These are phyloP conservation scores for Dillenia turbinata DNA, from an alignment of 164 flowering plant species.

Conservation along the genomic window DNA sequence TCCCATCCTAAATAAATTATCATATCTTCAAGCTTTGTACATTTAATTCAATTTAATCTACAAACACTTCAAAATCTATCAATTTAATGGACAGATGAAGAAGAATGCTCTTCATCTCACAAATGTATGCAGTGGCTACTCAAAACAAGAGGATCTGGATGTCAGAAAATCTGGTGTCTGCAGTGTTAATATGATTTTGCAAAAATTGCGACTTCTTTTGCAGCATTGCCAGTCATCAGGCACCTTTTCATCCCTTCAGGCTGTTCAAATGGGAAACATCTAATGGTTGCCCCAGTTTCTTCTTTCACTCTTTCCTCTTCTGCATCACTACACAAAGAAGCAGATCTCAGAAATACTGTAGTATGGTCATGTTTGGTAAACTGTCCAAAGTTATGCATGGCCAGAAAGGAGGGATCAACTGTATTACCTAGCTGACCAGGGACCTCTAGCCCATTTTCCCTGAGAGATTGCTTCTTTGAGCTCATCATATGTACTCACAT, in stretches of 20 bases:
- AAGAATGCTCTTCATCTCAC: no score
- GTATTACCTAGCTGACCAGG: conserved; percentile 87
- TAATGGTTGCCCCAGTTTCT: conserved; percentile 89
- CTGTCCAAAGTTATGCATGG: no score
- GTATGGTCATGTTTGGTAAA: no score
- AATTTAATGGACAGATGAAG: no score
- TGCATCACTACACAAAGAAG: conserved; percentile 44
- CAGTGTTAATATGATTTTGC: conserved; percentile 61
- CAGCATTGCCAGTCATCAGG: conserved; percentile 79
- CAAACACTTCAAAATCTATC: no score
- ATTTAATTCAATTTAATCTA: no score
- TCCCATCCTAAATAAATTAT: no score
- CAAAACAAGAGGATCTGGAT: no score
- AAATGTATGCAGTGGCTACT: no score
- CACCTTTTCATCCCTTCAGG: conserved; percentile 62
- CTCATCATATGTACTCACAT: conserved; percentile 79
- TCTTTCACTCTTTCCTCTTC: conserved; percentile 84
- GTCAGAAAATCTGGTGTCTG: background rate
- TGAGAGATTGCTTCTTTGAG: conserved; percentile 70
- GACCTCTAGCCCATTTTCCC: conserved; percentile 98
- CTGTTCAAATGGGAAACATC: conserved; percentile 94
- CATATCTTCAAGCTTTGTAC: no score
- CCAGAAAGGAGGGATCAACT: background rate
- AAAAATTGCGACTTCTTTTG: conserved; percentile 80
- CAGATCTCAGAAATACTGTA: background rate